phyloP scores from a whole-genome alignment of 192 early-diverging fungal genomes.

The Rhizophagus clarus region DNA sequence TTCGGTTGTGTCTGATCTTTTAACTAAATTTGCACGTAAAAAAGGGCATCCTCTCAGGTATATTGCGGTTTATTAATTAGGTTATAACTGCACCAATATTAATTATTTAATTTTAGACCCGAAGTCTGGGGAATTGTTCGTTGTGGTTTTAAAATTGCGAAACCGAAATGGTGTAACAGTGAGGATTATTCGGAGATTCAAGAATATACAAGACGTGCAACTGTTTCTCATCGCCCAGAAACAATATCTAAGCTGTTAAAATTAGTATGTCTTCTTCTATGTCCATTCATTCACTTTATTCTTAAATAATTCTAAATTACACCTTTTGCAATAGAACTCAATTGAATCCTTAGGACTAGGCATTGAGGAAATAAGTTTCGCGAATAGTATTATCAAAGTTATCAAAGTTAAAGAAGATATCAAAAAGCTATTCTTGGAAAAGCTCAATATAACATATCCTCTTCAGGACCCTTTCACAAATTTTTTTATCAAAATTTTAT shows the following conservation, averaged over 20 bases:
- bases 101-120: constrained; percentile 22
- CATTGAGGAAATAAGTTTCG: neutral
- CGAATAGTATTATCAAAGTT: neutral
- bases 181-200: constrained; percentile 4
- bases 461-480: constrained; percentile 7
- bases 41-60: constrained; percentile 20
- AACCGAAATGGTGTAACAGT: constrained; percentile 7
- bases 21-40: neutral
- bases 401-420: neutral
- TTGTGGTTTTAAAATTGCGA: constrained; percentile 23
- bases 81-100: neutral
- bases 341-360: neutral
- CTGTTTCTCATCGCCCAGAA: neutral
- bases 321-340: constrained; percentile 19
- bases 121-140: constrained; percentile 9
- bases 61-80: neutral
- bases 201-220: constrained; percentile 1
- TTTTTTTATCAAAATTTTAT: constrained; percentile 18
- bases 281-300: neutral
- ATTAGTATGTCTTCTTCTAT: neutral
- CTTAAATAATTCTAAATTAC: neutral
- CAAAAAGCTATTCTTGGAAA: neutral
- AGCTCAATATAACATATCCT: neutral
- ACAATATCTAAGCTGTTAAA: constrained; percentile 1
- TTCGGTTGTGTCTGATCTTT: constrained; percentile 1